A percentile compares a stretch with the other conserved stretches of the same genome.
phyloP scores from a whole-genome alignment of 1,284 basidiomycete genomes.

The Ganoderma meredithae region DNA sequence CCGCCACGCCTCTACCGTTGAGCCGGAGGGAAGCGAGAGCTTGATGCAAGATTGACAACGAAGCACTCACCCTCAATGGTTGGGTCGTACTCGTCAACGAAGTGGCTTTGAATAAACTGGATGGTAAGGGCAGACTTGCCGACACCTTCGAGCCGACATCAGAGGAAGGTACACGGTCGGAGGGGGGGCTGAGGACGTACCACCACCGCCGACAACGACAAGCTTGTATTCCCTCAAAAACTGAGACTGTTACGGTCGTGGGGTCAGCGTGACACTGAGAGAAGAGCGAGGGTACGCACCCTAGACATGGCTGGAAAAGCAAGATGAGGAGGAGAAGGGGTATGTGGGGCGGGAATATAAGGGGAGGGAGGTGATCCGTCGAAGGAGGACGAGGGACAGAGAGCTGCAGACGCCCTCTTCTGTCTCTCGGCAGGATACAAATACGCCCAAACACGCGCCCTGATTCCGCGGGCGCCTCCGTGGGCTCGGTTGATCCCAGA shows the following conservation, averaged over 20 bases:
- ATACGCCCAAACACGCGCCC: constrained; percentile 25
- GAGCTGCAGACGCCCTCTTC: constrained; percentile 30
- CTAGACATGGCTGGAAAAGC: constrained; percentile 41
- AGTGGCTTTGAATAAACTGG: constrained; percentile 97
- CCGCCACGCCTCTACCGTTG: background rate
- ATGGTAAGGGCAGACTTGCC: constrained; percentile 98
- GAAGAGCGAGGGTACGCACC: constrained; percentile 30
- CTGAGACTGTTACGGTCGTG: constrained; percentile 63
- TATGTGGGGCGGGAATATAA: constrained; percentile 28
- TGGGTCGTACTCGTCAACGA: constrained; percentile 98
- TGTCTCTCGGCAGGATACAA: constrained; percentile 22
- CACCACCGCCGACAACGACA: constrained; percentile 98
- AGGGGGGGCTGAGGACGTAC: constrained; percentile 54
- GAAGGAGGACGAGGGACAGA: constrained; percentile 30
- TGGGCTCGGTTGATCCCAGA: background rate
- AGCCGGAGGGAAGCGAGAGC: background rate
- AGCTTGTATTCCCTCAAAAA: constrained; percentile 96
- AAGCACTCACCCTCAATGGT: constrained; percentile 85
- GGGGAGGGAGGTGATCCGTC: constrained; percentile 34
- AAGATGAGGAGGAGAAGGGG: constrained; percentile 22
- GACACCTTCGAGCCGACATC: constrained; percentile 70
- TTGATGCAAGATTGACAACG: background rate
- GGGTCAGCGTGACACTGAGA: constrained; percentile 10
- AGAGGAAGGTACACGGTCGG: constrained; percentile 6
- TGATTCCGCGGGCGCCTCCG: constrained; percentile 8